Evolutionary conservation across 495 filamentous ascomycete genomes (phyloP), one percentile per base, ranked within the genome.

Genomic region (Penicillium roqueforti): DNA sequence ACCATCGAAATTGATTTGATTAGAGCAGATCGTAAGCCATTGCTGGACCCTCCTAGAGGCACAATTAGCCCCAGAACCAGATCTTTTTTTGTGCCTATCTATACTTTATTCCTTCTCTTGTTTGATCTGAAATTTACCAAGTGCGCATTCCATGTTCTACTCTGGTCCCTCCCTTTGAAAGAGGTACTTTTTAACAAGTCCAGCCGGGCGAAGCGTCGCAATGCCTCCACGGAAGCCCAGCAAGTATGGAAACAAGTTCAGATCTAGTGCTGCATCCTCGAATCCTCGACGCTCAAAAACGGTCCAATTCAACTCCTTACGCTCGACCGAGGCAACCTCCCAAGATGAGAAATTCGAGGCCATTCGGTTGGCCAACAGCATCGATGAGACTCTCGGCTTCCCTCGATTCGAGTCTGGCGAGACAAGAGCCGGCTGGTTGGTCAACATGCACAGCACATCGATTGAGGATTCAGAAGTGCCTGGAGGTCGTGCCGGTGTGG

Each of bases 331-430:
- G 77, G 84, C 83, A 23, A 97, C 90, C 5, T 91, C 87, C 5
- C 84, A 87, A 62, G 88, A 92, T 80, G 84, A 87, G 65, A 95
- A 87, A 67, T 77, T 88, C 68, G 91, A 97, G 75, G 83, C 89
- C 22, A 84, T 85, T 42, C 83, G 83, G 28, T 83, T 96, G 43
- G 91, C 89, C 25, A 84, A 96, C 71, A 79, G 80, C 58, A 99
- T 99, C 65, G 93, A 97, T 75, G 93, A 99, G 67, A 76, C 80
- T 26, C 89, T 96, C 82, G 93, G 92, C 19, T 99, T 99, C 68
- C 81, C 84, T 18, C 87, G 93, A 36, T 97, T 91, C 63, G 93
- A 99, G 43, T 83, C 88, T 14, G 95, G 93, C 45, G 84, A 87
- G 68, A 88, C 84, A 67, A 87, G 83, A 54, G 82, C 87, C 39